Evolutionary conservation across 495 filamentous ascomycete species (phyloP).

Genomic region (Podospora pseudoanserina): DNA sequence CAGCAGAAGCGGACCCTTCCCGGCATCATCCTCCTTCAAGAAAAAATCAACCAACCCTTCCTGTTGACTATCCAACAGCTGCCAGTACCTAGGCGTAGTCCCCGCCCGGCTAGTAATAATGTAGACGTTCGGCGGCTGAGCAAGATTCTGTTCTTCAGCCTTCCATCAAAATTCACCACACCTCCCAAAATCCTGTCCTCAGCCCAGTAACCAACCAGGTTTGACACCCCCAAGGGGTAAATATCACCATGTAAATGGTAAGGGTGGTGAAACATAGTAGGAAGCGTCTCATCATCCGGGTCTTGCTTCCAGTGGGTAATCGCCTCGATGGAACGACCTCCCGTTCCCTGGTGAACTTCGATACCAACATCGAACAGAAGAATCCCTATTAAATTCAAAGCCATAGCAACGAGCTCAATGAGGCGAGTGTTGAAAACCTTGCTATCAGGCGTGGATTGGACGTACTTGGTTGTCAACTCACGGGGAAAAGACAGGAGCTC

Average conservation of each 20-base stretch:
- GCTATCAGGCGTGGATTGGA: conserved; percentile 19
- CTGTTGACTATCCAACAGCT: conserved; percentile 25
- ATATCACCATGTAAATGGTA: conserved; percentile 25
- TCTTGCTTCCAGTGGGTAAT: conserved; percentile 13
- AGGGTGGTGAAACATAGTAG: conserved; percentile 27
- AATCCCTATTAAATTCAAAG: conserved; percentile 30
- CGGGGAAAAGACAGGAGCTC: conserved; percentile 19
- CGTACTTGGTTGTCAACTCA: conserved; percentile 20
- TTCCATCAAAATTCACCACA: conserved; percentile 34
- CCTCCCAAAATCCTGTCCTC: conserved; percentile 33
- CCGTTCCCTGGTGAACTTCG: conserved; percentile 4
- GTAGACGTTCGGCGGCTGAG: conserved; percentile 17
- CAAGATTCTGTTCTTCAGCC: background rate
- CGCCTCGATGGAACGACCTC: conserved; percentile 11
- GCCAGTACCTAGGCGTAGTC: conserved; percentile 19
- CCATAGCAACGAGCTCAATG: conserved; percentile 29
- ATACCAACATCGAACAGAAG: conserved; percentile 23
- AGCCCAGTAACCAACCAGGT: conserved; percentile 37
- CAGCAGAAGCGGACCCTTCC: background rate
- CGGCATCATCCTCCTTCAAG: background rate
- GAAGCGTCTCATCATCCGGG: conserved; percentile 4
- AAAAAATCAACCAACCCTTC: conserved; percentile 24
- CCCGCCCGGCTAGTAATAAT: conserved; percentile 19
- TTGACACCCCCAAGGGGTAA: conserved; percentile 31
- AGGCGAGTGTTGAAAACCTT: conserved; percentile 26